These are phyloP conservation scores for Angomonas ambiguus DNA, from an alignment of 208 protist species.

Conservation along the genomic window DNA sequence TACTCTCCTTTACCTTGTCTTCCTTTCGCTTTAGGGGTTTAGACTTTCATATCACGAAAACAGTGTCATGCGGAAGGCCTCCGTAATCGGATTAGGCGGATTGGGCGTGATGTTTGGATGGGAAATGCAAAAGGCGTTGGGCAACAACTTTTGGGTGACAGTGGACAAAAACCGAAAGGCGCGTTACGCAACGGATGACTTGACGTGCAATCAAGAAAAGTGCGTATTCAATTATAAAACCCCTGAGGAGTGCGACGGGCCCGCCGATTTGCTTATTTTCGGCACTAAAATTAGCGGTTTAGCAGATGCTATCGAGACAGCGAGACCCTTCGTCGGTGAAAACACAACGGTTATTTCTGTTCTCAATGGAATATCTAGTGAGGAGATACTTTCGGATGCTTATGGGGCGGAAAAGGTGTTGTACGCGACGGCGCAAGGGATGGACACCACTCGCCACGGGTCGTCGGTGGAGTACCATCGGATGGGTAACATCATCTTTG, in stretches of 20 bases:
- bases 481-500: constrained; percentile 18
- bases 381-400: constrained; percentile 14
- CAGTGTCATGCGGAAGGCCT: background rate
- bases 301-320: constrained; percentile 12
- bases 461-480: constrained; percentile 12
- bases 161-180: constrained; percentile 5
- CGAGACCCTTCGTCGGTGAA: constrained; percentile 19
- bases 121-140: constrained; percentile 10
- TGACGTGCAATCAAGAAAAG: constrained; percentile 9
- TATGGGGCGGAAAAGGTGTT: constrained; percentile 21
- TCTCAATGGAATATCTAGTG: constrained; percentile 20
- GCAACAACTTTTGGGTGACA: constrained; percentile 13
- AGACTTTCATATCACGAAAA: too few relatives aligned
- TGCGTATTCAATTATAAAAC: constrained; percentile 13
- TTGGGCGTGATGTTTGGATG: constrained; percentile 16
- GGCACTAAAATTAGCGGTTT: constrained; percentile 20
- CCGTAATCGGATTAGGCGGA: constrained; percentile 12
- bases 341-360: constrained; percentile 17
- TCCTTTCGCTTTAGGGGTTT: too few relatives aligned
- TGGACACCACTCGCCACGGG: constrained; percentile 18
- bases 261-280: constrained; percentile 17
- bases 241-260: constrained; percentile 7
- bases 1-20: background rate
- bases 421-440: constrained; percentile 12
- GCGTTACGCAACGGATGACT: constrained; percentile 5